Evolutionary conservation across 1,284 basidiomycete species (phyloP).

Genomic region (Meira nashicola): DNA sequence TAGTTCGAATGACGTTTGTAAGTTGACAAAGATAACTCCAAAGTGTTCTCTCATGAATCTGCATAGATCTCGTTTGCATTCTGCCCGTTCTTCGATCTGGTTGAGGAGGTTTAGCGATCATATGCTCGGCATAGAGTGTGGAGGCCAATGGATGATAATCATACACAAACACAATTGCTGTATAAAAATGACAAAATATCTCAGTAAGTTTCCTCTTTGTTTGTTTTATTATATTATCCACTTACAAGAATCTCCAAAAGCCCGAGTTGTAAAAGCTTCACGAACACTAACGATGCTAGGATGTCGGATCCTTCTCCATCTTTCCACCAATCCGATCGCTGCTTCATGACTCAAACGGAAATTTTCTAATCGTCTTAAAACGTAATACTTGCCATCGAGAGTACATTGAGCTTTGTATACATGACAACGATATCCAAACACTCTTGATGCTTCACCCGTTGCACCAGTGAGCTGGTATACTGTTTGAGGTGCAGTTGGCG

Average conservation of each 20-base stretch:
- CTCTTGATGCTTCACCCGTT: conserved; percentile 42
- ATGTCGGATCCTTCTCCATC: conserved; percentile 81
- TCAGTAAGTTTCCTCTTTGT: not conserved
- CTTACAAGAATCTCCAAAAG: conserved; percentile 87
- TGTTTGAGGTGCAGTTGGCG: conserved; percentile 23
- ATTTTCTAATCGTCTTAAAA: conserved; percentile 78
- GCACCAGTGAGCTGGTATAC: conserved; percentile 32
- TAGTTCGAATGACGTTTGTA: conserved; percentile 75
- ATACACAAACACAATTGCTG: conserved; percentile 87
- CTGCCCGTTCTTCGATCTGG: conserved; percentile 50
- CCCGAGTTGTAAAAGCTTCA: conserved; percentile 91
- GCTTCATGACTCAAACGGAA: conserved; percentile 67
- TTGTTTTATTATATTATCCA: conserved; percentile 19
- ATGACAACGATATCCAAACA: conserved; percentile 64
- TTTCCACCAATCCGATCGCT: conserved; percentile 77
- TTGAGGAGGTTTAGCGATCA: conserved; percentile 55
- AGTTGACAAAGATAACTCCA: conserved; percentile 95
- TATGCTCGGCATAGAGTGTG: conserved; percentile 71
- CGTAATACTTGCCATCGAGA: conserved; percentile 73
- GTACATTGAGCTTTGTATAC: conserved; percentile 77
- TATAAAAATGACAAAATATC: not conserved
- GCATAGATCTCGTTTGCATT: conserved; percentile 44
- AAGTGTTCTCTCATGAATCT: conserved; percentile 72
- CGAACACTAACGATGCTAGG: conserved; percentile 78
- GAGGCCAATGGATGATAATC: conserved; percentile 81